Conservation (phyloP, 495 filamentous ascomycete genomes). For the Poronia punctata region DNA sequence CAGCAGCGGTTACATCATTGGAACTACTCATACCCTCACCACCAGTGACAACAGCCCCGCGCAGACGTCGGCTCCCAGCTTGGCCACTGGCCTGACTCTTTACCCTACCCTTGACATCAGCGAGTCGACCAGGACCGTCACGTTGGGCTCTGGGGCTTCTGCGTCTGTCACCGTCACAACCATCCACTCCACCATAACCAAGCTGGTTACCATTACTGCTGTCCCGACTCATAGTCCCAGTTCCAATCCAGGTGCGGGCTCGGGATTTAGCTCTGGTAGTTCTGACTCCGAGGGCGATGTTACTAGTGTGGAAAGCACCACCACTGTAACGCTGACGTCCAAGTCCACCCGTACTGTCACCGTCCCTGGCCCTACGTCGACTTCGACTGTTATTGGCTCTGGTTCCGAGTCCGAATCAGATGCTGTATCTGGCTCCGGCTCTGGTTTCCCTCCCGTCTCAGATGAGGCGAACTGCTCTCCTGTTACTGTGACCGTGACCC, state of each 20-base stretch:
- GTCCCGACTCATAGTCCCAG: background rate
- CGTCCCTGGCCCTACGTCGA: conserved; percentile 11
- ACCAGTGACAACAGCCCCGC: conserved; percentile 10
- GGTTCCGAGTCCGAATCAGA: conserved; percentile 13
- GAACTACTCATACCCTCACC: conserved; percentile 22
- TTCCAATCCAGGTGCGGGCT: background rate
- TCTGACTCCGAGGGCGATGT: conserved; percentile 1
- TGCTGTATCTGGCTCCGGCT: conserved; percentile 8
- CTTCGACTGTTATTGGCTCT: conserved; percentile 14
- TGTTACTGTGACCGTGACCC: conserved; percentile 30
- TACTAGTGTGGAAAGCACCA: conserved; percentile 22
- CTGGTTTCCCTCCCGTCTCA: conserved; percentile 9
- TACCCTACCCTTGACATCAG: conserved; percentile 14
- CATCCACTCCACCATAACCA: conserved; percentile 26
- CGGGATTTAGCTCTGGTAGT: conserved; percentile 6
- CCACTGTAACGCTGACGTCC: conserved; percentile 33
- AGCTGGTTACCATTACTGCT: conserved; percentile 21
- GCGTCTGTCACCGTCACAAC: conserved; percentile 30
- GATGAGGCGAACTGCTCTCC: conserved; percentile 22
- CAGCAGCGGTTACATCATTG: conserved; percentile 29
- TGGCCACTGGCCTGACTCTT: conserved; percentile 10
- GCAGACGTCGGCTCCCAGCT: conserved; percentile 12
- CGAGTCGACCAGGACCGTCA: conserved; percentile 32
- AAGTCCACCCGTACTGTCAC: conserved; percentile 39
- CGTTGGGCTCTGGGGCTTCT: conserved; percentile 30